Conservation (phyloP, 1,284 basidiomycete genomes). For the Jaminaea rosea region DNA sequence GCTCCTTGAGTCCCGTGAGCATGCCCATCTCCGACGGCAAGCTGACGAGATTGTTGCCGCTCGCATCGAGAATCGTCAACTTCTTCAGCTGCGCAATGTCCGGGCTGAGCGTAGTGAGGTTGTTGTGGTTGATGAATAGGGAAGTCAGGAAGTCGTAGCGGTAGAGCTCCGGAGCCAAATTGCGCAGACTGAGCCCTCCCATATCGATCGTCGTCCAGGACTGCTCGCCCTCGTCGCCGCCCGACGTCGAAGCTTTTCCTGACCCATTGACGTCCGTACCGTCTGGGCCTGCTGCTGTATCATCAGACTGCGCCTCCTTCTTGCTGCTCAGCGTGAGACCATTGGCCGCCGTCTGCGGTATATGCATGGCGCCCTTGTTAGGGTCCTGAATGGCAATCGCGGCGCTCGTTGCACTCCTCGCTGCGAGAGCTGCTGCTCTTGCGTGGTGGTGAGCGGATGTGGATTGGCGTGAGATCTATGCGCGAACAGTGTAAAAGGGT, state of each 20-base stretch:
- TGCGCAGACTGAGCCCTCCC: slow-evolving; percentile 88
- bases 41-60: slow-evolving; percentile 71
- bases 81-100: slow-evolving; percentile 76
- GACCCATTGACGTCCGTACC: slow-evolving; percentile 4
- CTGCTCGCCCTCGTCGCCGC: slow-evolving; percentile 10
- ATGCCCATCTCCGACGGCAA: slow-evolving; percentile 85
- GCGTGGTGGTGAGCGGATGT: slow-evolving; percentile 55
- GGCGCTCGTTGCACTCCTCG: slow-evolving; percentile 51
- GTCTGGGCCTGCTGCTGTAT: slow-evolving; percentile 13
- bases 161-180: slow-evolving; percentile 69
- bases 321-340: slow-evolving; percentile 25
- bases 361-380: slow-evolving; percentile 47
- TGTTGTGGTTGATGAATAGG: slow-evolving; percentile 95
- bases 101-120: slow-evolving; percentile 68
- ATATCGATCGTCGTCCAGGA: slow-evolving; percentile 87
- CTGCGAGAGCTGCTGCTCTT: slow-evolving; percentile 54
- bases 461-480: slow-evolving; percentile 51
- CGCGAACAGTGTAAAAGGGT: not conserved
- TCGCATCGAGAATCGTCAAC: slow-evolving; percentile 82
- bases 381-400: slow-evolving; percentile 50
- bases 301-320: slow-evolving; percentile 18
- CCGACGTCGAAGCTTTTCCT: not conserved
- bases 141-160: slow-evolving; percentile 90
- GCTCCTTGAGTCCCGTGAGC: slow-evolving; percentile 77
- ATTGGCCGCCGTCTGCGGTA: slow-evolving; percentile 46